A percentile compares a stretch with the other conserved stretches of the same genome.
phyloP scores from a whole-genome alignment of 2,329 filamentous ascomycete species.

The Exophiala mesophila region DNA sequence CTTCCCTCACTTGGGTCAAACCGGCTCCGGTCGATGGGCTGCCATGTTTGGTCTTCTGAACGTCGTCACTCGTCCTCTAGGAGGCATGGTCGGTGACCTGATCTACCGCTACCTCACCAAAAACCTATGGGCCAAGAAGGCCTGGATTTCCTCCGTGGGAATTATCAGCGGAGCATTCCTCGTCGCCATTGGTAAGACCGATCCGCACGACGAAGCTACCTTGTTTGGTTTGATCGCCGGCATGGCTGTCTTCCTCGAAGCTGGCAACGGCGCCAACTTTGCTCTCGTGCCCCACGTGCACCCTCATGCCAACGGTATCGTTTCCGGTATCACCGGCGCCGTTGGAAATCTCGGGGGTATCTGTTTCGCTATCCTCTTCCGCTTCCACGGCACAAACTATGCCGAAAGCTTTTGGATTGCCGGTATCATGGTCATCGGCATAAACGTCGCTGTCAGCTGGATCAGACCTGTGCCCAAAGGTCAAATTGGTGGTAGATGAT shows the following conservation, averaged over 20 bases:
- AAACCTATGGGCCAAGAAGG: conserved; percentile 60
- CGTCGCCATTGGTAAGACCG: conserved; percentile 56
- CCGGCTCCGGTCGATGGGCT: conserved; percentile 51
- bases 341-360: conserved; percentile 81
- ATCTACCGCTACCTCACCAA: conserved; percentile 42
- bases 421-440: conserved; percentile 65
- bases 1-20: conserved; percentile 52
- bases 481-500: conserved; percentile 41
- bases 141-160: conserved; percentile 53
- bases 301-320: conserved; percentile 71
- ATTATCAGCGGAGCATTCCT: conserved; percentile 56
- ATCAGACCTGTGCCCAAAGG: conserved; percentile 54
- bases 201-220: conserved; percentile 57
- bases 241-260: conserved; percentile 77
- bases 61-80: conserved; percentile 43
- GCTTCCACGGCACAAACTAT: conserved; percentile 67
- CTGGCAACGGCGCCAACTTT: conserved; percentile 81
- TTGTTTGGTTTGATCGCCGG: conserved; percentile 74
- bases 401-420: conserved; percentile 74
- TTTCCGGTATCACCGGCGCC: conserved; percentile 74
- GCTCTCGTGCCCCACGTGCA: conserved; percentile 82
- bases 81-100: conserved; percentile 51
- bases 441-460: conserved; percentile 64
- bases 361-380: conserved; percentile 76
- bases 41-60: conserved; percentile 53